Base-by-base conservation (phyloP, 2,329 filamentous ascomycete genomes). In the Alternaria brassicicola region DNA sequence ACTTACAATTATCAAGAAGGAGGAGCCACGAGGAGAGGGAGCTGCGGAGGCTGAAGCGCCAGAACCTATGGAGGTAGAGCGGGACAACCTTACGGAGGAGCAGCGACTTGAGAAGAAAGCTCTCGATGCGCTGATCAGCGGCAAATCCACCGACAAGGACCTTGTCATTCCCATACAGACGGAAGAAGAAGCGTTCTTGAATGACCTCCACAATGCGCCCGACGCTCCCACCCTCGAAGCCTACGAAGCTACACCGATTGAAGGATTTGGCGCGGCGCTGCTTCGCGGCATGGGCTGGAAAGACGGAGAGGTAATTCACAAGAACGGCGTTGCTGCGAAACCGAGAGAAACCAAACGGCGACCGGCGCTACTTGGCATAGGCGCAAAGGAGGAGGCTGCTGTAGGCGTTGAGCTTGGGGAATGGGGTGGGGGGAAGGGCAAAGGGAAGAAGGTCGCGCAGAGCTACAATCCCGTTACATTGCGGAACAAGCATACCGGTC, bases 241-340 rank as follows among this genome's bases (percentile, higher is more conserved):
- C 70, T 98, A 98, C 78, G 89, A 90, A 57, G 88, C 89, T 12
- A 89, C 97, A 61, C 94, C 95, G 0, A 92, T 98, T 15, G 94
- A 97, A 67, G 93, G 97, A 68, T 99, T 98, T 65, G 95, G 95
- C 7, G 90, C 93, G 17, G 93, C 93, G 0, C 83, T 98, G 63
- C 83, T 99, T 33, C 88, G 93, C 30, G 93, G 93, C 9, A 97
- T 98, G 91, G 95, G 95, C 8, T 97, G 94, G 93, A 93, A 97
- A 70, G 86, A 88, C 63, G 87, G 84, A 17, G 82, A 86, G 62
- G 78, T 81, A 36, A 82, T 87, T 50, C 81, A 89, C 79, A 76
- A 84, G 53, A 78, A 78, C 25, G 76, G 77, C 17, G 76, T 52
- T 4, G 30, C 53, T 2, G 43, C 52, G 26, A 90, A 90, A 65